Evolutionary conservation across 2,329 filamentous ascomycete genomes (phyloP), one percentile per base, ranked within the genome.

Genomic region (Hypoxylon sp.): DNA sequence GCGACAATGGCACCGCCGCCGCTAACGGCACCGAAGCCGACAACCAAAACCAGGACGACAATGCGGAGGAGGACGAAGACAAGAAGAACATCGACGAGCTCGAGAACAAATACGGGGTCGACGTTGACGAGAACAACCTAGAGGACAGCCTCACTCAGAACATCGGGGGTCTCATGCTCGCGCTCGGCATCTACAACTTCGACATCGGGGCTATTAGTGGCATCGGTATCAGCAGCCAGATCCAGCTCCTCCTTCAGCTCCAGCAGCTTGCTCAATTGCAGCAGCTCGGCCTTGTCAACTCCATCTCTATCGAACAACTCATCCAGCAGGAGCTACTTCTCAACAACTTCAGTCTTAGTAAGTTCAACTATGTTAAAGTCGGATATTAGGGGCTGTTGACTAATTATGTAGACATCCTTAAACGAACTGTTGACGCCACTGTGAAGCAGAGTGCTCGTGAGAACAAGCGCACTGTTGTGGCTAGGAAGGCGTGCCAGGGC

Each of bases 231-330:
- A 31, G 25, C 26, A 57, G 61, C 51, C 50, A 67, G 51, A 57
- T 67, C 21, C 61, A 67, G 49, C 59, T 67, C 4, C 54, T 67
- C 15, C 59, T 63, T 26, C 65, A 67, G 25, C 63, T 67, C 12
- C 64, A 67, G 41, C 63, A 67, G 13, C 50, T 67, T 12, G 44
- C 51, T 7, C 65, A 67, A 26, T 61, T 67, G 21, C 55, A 65
- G 45, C 47, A 52, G 11, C 63, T 67, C 17, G 65, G 63, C 9
- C 31, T 65, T 17, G 51, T 67, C 54, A 63, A 59, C 36, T 51
- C 60, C 5, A 35, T 55, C 32, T 47, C 56, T 16, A 48, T 65
- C 32, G 52, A 61, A 17, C 62, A 63, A 34, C 53, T 67, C 5
- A 35, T 67, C 6, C 60, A 62, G 25, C 57, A 60, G 38, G 63